Conservation (phyloP, 129 eudicot genomes). For the Daucus carota region DH1_v3.0 NC_030389.2:44829001-44829500, state of each 20-base stretch:
- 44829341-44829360: slow-evolving; percentile 16
- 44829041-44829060: slow-evolving; percentile 13
- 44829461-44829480: too few relatives aligned
- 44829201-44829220: slow-evolving; percentile 38
- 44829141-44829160: slow-evolving; percentile 36
- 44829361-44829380: slow-evolving; percentile 4
- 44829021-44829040: slow-evolving; percentile 34
- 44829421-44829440: neutral
- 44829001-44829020: slow-evolving; percentile 10
- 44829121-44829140: slow-evolving; percentile 9
- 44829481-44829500: neutral
- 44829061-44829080: neutral
- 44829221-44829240: slow-evolving; percentile 24
- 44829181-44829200: slow-evolving; percentile 27
- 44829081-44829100: neutral
- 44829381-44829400: neutral
- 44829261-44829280: neutral
- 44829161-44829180: slow-evolving; percentile 34
- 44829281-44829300: slow-evolving; percentile 24
- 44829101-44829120: slow-evolving; percentile 30
- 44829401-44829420: neutral
- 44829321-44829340: neutral
- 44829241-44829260: slow-evolving; percentile 4
- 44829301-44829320: slow-evolving; percentile 47
- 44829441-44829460: too few relatives aligned